Percentiles rank a stretch among this genome's conserved stretches.
Conservation (phyloP, 2,329 filamentous ascomycete genomes). For the Pyrenochaeta sp. region DNA sequence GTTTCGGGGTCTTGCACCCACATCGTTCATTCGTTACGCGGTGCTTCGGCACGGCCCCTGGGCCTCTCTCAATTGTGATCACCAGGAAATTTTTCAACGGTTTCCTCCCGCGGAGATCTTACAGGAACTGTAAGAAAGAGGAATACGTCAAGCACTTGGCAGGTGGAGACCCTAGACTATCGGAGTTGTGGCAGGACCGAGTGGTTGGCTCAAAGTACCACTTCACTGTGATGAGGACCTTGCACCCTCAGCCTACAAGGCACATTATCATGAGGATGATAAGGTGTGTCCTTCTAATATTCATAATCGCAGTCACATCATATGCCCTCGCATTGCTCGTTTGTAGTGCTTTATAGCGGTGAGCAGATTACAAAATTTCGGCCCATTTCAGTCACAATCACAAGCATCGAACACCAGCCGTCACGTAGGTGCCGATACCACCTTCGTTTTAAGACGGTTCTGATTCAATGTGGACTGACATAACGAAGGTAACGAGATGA, state of each 20-base stretch:
- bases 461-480: neutral
- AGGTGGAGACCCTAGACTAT: neutral
- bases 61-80: conserved; percentile 14
- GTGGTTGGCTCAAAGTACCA: neutral
- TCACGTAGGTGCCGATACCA: neutral
- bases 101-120: conserved; percentile 9
- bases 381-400: neutral
- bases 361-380: neutral
- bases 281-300: neutral
- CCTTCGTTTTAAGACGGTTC: neutral
- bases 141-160: conserved; percentile 9
- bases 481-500: neutral
- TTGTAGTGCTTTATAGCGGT: neutral
- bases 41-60: conserved; percentile 16
- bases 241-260: no score
- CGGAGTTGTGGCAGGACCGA: neutral
- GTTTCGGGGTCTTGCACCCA: conserved; percentile 11
- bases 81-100: conserved; percentile 24
- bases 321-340: neutral
- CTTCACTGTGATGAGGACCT: neutral
- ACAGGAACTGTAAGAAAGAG: conserved; percentile 12
- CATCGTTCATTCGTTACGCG: conserved; percentile 8
- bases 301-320: neutral
- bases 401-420: neutral
- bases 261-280: neutral